phyloP scores from a whole-genome alignment of 1,284 basidiomycete genomes.

The Mycosarcoma maydis region DNA sequence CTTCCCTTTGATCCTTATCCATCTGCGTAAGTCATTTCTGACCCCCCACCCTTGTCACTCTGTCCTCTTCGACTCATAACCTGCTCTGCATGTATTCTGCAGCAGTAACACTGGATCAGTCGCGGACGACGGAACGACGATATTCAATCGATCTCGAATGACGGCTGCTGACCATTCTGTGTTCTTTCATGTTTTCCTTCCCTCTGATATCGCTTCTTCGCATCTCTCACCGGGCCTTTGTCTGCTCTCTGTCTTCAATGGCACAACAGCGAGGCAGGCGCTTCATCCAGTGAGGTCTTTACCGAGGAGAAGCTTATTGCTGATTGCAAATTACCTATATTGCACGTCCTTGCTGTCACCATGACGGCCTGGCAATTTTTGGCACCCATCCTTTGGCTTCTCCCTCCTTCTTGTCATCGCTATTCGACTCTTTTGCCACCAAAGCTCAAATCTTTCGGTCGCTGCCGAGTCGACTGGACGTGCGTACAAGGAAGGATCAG shows the following conservation, averaged over 20 bases:
- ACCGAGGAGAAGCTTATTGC: constrained; percentile 64
- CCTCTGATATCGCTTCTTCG: neutral
- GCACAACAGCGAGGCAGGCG: constrained; percentile 54
- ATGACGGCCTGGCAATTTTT: constrained; percentile 63
- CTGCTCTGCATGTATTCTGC: too few species aligned
- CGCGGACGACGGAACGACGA: too few species aligned
- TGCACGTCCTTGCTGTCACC: constrained; percentile 59
- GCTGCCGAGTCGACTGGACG: neutral
- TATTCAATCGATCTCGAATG: too few species aligned
- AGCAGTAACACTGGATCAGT: too few species aligned
- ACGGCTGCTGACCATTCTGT: neutral
- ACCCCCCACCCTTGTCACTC: constrained; percentile 12
- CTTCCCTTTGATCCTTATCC: constrained; percentile 18
- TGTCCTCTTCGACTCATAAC: neutral
- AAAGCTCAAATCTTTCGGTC: constrained; percentile 23
- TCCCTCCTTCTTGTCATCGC: constrained; percentile 12
- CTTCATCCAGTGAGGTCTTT: constrained; percentile 63
- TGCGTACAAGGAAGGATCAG: constrained; percentile 1
- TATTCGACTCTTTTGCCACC: neutral
- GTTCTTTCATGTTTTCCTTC: neutral
- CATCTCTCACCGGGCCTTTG: too few species aligned
- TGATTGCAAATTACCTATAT: constrained; percentile 65
- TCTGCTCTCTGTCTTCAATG: neutral
- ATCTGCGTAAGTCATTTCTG: constrained; percentile 41
- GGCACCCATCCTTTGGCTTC: constrained; percentile 39